Evolutionary conservation across 257 asterid genomes (phyloP), one percentile per base, ranked within the genome.

Genomic region (Solanum arcanum): DNA sequence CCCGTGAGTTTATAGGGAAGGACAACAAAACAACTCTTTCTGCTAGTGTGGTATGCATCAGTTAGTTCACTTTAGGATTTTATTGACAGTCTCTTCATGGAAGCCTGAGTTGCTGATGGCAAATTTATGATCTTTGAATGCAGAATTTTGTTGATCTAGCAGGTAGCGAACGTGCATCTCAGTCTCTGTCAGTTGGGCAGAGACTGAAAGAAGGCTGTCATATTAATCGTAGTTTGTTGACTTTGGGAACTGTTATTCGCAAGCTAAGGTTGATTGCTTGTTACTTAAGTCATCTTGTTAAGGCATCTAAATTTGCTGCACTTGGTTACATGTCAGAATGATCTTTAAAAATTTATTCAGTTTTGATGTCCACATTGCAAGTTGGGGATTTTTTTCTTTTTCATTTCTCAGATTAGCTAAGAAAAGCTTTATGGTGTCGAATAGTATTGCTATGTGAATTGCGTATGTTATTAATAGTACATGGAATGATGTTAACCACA

Each of bases 121-220:
- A 80, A 83, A 29, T 70, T 44, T 85, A 87, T 49, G 18, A 87
- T 83, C 41, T 88, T 87, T 88, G 86, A 88, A 82, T 91, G 93
- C 94, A 97, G 99, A 97, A 97, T 90, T 96, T 96, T 93, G 99
- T 97, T 91, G 99, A 97, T 91, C 91, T 97, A 87, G 99, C 99
- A 52, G 99, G 99, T 73, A 97, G 99, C 87, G 99, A 97, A 91
- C 97, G 99, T 75, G 99, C 99, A 90, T 94, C 99, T 93, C 99
- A 96, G 92, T 94, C 99, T 44, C 88, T 93, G 91, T 96, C 99
- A 70, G 98, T 90, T 75, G 99, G 99, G 86, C 98, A 96, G 88
- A 91, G 99, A 92, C 94, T 97, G 89, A 97, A 97, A 92, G 99
- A 97, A 90, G 99, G 99, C 73, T 97, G 99, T 93, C 99, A 97